phyloP scores from a whole-genome alignment of 164 flowering plant species.

The Cinnamomum chago region DNA sequence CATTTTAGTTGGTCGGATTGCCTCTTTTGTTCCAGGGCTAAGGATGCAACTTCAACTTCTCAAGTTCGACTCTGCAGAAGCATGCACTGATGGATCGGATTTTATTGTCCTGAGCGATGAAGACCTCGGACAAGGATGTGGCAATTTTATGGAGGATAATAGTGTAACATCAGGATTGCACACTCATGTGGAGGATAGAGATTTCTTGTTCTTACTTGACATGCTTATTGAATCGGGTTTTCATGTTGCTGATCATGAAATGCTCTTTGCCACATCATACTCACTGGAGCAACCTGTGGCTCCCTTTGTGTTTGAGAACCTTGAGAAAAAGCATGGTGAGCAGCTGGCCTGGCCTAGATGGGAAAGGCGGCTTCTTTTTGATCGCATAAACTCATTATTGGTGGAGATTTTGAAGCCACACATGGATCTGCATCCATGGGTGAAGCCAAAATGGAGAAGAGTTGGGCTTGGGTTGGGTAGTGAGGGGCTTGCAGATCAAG shows the following conservation, averaged over 20 bases:
- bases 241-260: slow-evolving; percentile 17
- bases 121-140: slow-evolving; percentile 20
- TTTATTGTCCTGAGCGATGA: slow-evolving; percentile 53
- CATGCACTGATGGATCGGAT: slow-evolving; percentile 38
- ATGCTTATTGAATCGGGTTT: slow-evolving; percentile 47
- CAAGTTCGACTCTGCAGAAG: slow-evolving; percentile 42
- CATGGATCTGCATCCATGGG: slow-evolving; percentile 56
- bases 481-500: slow-evolving; percentile 29
- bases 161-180: not conserved
- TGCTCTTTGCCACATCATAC: slow-evolving; percentile 31
- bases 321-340: slow-evolving; percentile 66
- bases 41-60: slow-evolving; percentile 48
- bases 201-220: slow-evolving; percentile 60
- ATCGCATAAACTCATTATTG: slow-evolving; percentile 53
- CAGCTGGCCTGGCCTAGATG: slow-evolving; percentile 45
- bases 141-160: slow-evolving; percentile 4
- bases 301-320: slow-evolving; percentile 41
- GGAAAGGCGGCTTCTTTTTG: slow-evolving; percentile 71
- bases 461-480: slow-evolving; percentile 17
- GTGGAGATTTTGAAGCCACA: slow-evolving; percentile 34
- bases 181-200: slow-evolving; percentile 19
- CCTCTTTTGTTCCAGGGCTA: slow-evolving; percentile 27
- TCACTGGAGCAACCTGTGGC: slow-evolving; percentile 45
- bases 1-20: not conserved
- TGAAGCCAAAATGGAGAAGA: slow-evolving; percentile 19